Base-by-base conservation (phyloP, 441 rosid genomes). In the Metrosideros polymorpha region DNA sequence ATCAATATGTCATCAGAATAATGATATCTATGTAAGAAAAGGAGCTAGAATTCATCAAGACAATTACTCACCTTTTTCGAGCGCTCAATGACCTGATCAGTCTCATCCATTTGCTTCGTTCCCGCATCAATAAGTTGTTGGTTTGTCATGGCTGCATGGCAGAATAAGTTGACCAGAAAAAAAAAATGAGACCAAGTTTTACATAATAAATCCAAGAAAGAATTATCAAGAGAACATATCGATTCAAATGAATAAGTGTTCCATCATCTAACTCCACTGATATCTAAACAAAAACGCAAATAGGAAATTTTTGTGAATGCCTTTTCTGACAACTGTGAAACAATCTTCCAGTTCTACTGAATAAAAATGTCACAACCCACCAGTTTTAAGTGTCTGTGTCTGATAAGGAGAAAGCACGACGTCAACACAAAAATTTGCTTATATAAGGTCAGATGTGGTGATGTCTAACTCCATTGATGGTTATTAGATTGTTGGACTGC, bases 71-170 rank as follows among this genome's bases (percentile, higher is more conserved):
- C 99, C 95, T 94, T 92, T 90, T 98, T 96, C 47, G 99, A 94
- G 86, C 98, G 98, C 87, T 98, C 97, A 87, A 98, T 96, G 87
- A 90, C 98, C 87, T 96, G 99, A 92, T 98, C 99, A 53, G 99
- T 96, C 91, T 98, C 99, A 91, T 98, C 97, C 98, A 96, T 96
- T 88, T 94, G 92, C 90, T 95, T 92, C 87, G 2, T 90, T 85
- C 99, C 99, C 87, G 95, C 93, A 93, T 91, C 91, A 53, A 98
- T 75, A 83, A 96, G 98, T 90, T 98, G 95, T 92, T 98, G 98
- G 87, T 98, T 96, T 77, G 98, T 91, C 99, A 96, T 96, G 71
- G 94, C 99, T 98, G 86, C 57, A 86, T 42, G 77, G 86, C 52
- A 86, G 19, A 89, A 86, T 82, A 22, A 82, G 24, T 29, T 57